phyloP scores from a whole-genome alignment of 352 stramenopile species.

The Phytopythium montanum region DNA sequence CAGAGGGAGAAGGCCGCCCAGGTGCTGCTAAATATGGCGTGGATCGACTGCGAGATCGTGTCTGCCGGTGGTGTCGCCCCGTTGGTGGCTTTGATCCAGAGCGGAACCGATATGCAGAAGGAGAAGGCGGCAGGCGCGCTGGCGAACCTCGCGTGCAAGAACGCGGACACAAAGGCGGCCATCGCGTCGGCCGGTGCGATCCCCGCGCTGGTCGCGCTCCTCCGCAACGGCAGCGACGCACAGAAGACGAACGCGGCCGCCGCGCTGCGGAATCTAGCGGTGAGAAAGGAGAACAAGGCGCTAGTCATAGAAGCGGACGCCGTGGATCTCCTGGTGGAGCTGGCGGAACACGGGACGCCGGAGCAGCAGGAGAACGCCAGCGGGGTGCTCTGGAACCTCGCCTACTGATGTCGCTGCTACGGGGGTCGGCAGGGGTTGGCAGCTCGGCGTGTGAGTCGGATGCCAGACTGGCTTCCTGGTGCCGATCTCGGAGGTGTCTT shows the following conservation, averaged over 20 bases:
- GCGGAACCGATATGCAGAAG: neutral
- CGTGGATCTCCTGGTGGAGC: neutral
- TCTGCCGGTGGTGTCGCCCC: neutral
- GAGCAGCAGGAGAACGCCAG: neutral
- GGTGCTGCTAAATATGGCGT: neutral
- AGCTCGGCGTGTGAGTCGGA: neutral
- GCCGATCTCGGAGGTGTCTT: no score
- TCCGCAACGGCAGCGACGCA: neutral
- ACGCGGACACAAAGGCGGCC: neutral
- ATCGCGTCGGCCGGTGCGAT: neutral
- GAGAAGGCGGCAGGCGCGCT: conserved; percentile 1
- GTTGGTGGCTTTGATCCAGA: neutral
- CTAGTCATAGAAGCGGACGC: neutral
- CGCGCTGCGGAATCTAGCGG: neutral
- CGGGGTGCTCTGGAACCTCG: neutral
- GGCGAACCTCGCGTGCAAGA: neutral
- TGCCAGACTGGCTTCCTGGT: neutral
- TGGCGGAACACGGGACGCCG: neutral
- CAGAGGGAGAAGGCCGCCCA: neutral
- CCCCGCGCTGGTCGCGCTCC: neutral
- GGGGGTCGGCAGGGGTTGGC: neutral
- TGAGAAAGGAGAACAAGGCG: neutral
- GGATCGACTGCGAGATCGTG: neutral
- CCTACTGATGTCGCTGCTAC: neutral
- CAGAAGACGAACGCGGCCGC: neutral